phyloP scores from a whole-genome alignment of 1,284 basidiomycete species.

The Athelia sp. region DNA sequence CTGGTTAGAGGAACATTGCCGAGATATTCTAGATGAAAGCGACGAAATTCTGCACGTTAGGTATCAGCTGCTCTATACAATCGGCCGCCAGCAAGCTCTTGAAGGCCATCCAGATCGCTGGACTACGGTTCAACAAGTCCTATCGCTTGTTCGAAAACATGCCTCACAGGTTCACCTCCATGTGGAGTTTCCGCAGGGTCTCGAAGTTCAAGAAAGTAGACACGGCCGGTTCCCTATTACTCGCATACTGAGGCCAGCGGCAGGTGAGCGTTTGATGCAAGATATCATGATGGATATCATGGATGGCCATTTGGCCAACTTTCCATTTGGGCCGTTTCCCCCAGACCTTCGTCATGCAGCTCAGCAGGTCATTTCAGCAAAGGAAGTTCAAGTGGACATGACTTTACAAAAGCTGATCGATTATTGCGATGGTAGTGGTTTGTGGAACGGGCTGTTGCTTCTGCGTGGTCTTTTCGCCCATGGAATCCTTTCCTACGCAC shows the following conservation, averaged over 20 bases:
- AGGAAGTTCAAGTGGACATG: not conserved
- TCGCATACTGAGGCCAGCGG: not conserved
- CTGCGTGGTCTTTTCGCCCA: conserved; percentile 20
- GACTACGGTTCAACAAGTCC: conserved; percentile 3
- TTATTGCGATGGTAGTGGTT: not conserved
- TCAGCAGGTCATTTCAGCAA: conserved; percentile 18
- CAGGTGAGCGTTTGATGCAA: not conserved
- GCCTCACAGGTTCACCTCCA: not conserved
- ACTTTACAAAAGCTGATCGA: not conserved
- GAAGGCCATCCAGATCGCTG: conserved; percentile 3
- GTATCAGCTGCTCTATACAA: conserved; percentile 29
- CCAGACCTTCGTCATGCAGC: conserved; percentile 12
- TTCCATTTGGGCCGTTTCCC: conserved; percentile 15
- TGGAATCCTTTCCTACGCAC: conserved; percentile 19
- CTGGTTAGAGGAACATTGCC: conserved; percentile 21
- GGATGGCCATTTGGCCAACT: conserved; percentile 15
- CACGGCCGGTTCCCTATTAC: not conserved
- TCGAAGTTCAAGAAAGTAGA: not conserved
- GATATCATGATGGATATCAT: conserved; percentile 16
- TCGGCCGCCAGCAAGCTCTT: conserved; percentile 2
- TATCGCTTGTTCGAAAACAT: conserved; percentile 1
- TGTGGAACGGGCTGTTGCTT: conserved; percentile 18
- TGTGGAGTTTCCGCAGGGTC: not conserved
- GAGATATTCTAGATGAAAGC: conserved; percentile 34
- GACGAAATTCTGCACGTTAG: conserved; percentile 33